Percentiles rank a stretch among this genome's conserved stretches.
Conservation (phyloP, 148 eudicot species). For the Silene conica region DNA sequence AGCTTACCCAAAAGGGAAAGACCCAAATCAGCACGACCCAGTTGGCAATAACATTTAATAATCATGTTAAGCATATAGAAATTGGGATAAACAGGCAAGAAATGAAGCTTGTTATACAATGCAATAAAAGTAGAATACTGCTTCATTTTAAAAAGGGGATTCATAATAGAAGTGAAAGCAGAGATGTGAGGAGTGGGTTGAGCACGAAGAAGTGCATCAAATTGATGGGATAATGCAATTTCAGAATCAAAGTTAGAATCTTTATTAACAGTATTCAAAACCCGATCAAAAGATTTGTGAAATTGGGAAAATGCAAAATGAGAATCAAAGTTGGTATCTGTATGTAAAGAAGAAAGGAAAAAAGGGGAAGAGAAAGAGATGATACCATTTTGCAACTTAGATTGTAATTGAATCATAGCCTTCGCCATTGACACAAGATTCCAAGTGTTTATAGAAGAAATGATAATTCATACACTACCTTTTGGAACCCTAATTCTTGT, state of each 20-base stretch:
- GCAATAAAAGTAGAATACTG: not conserved
- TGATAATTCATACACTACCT: too few relatives aligned
- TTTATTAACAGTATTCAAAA: not conserved
- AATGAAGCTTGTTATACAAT: not conserved
- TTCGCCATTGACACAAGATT: too few relatives aligned
- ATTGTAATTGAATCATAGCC: too few relatives aligned
- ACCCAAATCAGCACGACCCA: slow-evolving; percentile 12
- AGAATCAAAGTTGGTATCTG: too few relatives aligned
- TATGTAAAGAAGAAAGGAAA: too few relatives aligned
- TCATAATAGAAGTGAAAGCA: slow-evolving; percentile 7
- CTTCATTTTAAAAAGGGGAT: not conserved
- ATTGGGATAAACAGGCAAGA: not conserved
- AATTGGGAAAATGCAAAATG: too few relatives aligned
- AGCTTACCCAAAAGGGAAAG: slow-evolving; percentile 21
- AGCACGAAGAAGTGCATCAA: not conserved
- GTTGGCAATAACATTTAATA: slow-evolving; percentile 17
- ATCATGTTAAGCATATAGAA: slow-evolving; percentile 14
- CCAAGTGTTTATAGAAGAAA: too few relatives aligned
- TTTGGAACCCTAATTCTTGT: too few relatives aligned
- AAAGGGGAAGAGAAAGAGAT: too few relatives aligned
- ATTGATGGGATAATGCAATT: too few relatives aligned
- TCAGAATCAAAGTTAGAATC: not conserved
- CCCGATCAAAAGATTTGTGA: too few relatives aligned
- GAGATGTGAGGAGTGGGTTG: slow-evolving; percentile 11
- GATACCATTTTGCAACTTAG: too few relatives aligned